Conservation (phyloP, 371 early-diverging fungal species). For the Fennellomyces sp. region DNA sequence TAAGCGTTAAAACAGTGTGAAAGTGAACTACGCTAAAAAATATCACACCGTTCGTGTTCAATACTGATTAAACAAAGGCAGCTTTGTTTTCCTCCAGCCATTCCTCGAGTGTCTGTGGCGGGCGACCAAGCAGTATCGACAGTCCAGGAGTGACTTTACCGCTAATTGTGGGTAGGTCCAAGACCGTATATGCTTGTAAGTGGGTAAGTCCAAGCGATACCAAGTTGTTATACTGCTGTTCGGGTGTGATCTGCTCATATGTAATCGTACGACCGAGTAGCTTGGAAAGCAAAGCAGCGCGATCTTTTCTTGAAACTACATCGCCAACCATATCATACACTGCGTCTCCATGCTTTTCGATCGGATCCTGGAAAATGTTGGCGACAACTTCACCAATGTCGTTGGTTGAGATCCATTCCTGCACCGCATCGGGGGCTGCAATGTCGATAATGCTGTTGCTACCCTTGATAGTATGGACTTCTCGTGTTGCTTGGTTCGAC, state of each 20-base stretch:
- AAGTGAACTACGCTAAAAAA: too few species aligned
- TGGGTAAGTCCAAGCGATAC: not conserved
- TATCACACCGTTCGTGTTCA: too few species aligned
- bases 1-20: too few species aligned
- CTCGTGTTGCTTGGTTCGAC: constrained; percentile 17
- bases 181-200: not conserved
- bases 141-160: not conserved
- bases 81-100: not conserved
- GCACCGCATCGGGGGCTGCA: not conserved
- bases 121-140: constrained; percentile 9
- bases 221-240: constrained; percentile 3
- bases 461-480: constrained; percentile 6
- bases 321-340: constrained; percentile 16
- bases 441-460: constrained; percentile 3
- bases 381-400: constrained; percentile 17
- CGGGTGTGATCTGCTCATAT: constrained; percentile 5
- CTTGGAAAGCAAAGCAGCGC: constrained; percentile 12
- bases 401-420: constrained; percentile 17
- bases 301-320: not conserved
- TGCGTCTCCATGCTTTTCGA: constrained; percentile 19
- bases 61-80: constrained; percentile 2
- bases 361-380: constrained; percentile 9
- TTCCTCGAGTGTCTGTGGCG: constrained; percentile 10
- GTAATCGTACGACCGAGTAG: constrained; percentile 7
- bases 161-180: not conserved